phyloP scores from a whole-genome alignment of 345 rosid genomes.

The Trapa incisa region DNA sequence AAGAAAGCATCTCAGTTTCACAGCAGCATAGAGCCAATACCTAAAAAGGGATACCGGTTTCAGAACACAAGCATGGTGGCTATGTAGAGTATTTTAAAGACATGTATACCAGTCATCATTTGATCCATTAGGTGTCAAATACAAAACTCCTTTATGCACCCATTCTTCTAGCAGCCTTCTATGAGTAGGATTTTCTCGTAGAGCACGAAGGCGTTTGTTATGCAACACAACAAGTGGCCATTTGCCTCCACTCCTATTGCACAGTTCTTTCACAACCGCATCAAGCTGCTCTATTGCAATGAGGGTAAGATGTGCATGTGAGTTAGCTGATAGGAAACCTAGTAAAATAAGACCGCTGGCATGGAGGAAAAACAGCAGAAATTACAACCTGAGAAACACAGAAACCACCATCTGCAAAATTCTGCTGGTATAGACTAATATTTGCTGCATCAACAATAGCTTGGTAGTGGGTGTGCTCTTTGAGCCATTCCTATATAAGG shows the following conservation, averaged over 20 bases:
- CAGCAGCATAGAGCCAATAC: conserved; percentile 91
- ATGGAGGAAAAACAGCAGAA: background rate
- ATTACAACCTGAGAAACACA: conserved; percentile 57
- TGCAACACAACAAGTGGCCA: conserved; percentile 76
- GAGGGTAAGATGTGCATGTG: conserved; percentile 8
- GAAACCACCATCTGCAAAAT: conserved; percentile 77
- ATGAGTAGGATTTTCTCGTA: conserved; percentile 38
- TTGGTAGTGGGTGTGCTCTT: conserved; percentile 41
- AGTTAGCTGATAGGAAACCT: conserved; percentile 3
- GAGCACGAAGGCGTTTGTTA: conserved; percentile 51
- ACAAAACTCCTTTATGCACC: conserved; percentile 47
- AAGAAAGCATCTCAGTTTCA: conserved; percentile 62
- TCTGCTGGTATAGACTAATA: conserved; percentile 80
- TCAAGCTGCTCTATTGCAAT: conserved; percentile 70
- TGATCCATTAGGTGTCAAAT: conserved; percentile 73
- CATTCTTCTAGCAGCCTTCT: conserved; percentile 55
- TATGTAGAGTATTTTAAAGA: background rate
- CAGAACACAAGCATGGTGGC: background rate
- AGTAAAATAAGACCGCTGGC: background rate
- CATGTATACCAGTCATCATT: conserved; percentile 73
- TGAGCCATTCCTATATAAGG: conserved; percentile 54
- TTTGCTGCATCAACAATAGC: conserved; percentile 91
- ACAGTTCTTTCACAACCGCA: conserved; percentile 55
- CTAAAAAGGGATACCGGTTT: conserved; percentile 15
- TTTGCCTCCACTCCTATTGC: conserved; percentile 35